Conservation (phyloP, 305 asterid species). For the Lippia alba region DNA sequence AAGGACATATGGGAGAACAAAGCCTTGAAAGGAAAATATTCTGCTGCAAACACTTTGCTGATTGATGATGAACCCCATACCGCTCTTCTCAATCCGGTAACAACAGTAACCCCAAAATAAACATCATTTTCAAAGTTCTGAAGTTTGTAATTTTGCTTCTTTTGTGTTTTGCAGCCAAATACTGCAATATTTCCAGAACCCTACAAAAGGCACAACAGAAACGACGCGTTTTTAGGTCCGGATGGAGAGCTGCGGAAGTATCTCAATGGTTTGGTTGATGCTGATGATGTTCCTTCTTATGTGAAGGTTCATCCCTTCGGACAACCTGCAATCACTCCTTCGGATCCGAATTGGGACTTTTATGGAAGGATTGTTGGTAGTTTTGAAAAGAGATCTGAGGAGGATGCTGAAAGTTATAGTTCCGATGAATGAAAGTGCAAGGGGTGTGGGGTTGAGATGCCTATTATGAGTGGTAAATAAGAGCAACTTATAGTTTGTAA, state of each 20-base stretch:
- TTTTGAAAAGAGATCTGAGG: slow-evolving; percentile 22
- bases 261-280: slow-evolving; percentile 53
- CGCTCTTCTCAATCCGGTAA: slow-evolving; percentile 64
- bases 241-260: slow-evolving; percentile 48
- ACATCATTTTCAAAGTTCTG: not conserved
- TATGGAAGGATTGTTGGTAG: slow-evolving; percentile 42
- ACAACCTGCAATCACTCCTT: slow-evolving; percentile 50
- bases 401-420: slow-evolving; percentile 1
- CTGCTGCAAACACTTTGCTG: slow-evolving; percentile 56
- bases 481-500: too few relatives aligned
- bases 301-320: slow-evolving; percentile 57
- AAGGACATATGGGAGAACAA: slow-evolving; percentile 50
- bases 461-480: too few relatives aligned
- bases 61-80: slow-evolving; percentile 61
- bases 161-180: slow-evolving; percentile 44
- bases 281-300: slow-evolving; percentile 57
- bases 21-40: slow-evolving; percentile 38
- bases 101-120: not conserved
- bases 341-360: slow-evolving; percentile 53
- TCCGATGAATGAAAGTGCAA: slow-evolving; percentile 1
- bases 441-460: not conserved
- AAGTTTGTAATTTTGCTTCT: not conserved
- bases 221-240: slow-evolving; percentile 50
- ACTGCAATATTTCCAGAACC: slow-evolving; percentile 48
- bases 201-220: slow-evolving; percentile 40